Base-by-base conservation (phyloP, 2,329 filamentous ascomycete genomes). In the Ploettnerulaceae sp. region DNA sequence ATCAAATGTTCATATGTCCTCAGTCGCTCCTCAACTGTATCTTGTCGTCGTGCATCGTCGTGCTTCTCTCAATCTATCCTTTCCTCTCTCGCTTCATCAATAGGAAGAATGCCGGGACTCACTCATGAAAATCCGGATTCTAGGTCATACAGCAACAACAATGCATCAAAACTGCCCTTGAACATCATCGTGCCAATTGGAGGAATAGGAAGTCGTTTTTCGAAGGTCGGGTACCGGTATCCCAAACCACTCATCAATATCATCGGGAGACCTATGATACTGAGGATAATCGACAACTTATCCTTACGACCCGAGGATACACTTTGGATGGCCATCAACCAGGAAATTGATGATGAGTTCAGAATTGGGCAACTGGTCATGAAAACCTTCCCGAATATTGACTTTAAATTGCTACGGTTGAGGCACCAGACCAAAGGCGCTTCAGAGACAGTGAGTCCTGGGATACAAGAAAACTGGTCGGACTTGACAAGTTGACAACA, bases 121-220 rank as follows among this genome's bases (percentile, higher is more conserved):
- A 28, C 25, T 6, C n/a, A n/a, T n/a, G n/a, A 39, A 28, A 2
- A 24, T 22, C 20, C 12, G 15, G 4, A 22, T 25, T 2, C 20
- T 8, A 5, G 6, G 4, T 7, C 20, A 36, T 4, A 11, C 21
- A 15, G 15, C 33, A 35, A 21, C n/a, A n/a, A n/a, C n/a, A 25
- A 34, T 7, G 32, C 34, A 12, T 20, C 43, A 12, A 26, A 24
- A 15, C 42, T 54, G 31, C 55, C 59, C 29, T 54, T 64, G 45
- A 64, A 64, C 34, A 52, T 64, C 36, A 63, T 64, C 48, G 58
- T 64, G 9, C 62, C 62, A 12, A 63, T 64, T 21, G 62, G 62
- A 22, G 61, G 62, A 29, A 58, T 63, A 18, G 62, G 62, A 20
- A 59, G 59, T 4, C 56, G 62, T 12, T 65, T 65, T 20, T 34